Percentiles rank a stretch among this genome's conserved stretches.
Evolutionary conservation across 257 asterid genomes (phyloP).

Genomic region (Fraxinus pennsylvanica): DNA sequence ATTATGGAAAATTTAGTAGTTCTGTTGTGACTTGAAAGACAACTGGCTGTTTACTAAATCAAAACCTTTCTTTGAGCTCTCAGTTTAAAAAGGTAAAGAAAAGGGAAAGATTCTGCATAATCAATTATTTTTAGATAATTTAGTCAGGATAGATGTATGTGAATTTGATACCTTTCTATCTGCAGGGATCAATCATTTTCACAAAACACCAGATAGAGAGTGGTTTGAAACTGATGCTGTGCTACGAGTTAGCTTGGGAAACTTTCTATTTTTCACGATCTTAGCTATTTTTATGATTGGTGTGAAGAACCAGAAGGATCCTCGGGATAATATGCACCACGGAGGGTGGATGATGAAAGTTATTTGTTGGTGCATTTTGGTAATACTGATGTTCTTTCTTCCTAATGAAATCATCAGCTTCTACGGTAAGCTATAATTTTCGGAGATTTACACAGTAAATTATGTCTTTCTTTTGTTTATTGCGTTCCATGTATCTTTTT

Average conservation of each 20-base stretch:
- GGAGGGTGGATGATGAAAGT: slow-evolving; percentile 97
- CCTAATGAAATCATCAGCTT: slow-evolving; percentile 86
- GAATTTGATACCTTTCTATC: slow-evolving; percentile 18
- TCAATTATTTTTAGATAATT: not conserved
- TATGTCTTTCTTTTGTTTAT: slow-evolving; percentile 1
- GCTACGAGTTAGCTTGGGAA: slow-evolving; percentile 92
- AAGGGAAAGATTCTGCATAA: not conserved
- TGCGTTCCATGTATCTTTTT: not conserved
- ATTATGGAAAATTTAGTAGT: not conserved
- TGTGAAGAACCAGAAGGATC: slow-evolving; percentile 85
- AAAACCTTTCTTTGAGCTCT: not conserved
- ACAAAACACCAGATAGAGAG: slow-evolving; percentile 85
- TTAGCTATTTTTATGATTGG: slow-evolving; percentile 83
- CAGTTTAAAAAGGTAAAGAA: not conserved
- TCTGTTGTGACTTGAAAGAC: not conserved
- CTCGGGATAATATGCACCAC: slow-evolving; percentile 87
- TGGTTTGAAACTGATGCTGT: slow-evolving; percentile 99
- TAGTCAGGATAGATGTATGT: not conserved
- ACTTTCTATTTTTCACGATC: slow-evolving; percentile 83
- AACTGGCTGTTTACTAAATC: not conserved
- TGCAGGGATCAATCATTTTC: slow-evolving; percentile 93
- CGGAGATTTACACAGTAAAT: not conserved
- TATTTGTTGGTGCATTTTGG: slow-evolving; percentile 83
- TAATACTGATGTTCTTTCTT: slow-evolving; percentile 83
- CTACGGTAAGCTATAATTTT: slow-evolving; percentile 58